Percentiles rank a stretch among this genome's conserved stretches.
These are phyloP conservation scores for Tetrahymena thermophila DNA, from an alignment of 73 alveolate species.

Conservation along the genomic window DNA sequence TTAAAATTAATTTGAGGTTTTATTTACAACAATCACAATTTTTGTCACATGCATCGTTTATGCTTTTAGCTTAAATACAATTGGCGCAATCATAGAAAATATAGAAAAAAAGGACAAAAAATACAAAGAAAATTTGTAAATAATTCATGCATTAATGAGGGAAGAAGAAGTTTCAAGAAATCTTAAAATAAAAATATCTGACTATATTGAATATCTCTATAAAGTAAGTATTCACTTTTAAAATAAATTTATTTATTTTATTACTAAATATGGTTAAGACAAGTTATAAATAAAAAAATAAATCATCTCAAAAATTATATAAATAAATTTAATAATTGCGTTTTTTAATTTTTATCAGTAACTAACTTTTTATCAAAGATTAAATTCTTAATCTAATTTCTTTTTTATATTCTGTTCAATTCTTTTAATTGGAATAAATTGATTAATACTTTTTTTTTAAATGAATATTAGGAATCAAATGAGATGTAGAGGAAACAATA, in stretches of 20 bases:
- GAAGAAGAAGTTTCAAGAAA: not conserved
- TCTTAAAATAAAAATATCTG: not conserved
- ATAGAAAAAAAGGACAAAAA: conserved; percentile 15
- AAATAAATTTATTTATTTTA: no score
- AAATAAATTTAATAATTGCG: no score
- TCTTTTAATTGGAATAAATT: no score
- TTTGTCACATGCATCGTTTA: conserved; percentile 18
- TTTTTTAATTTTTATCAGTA: no score
- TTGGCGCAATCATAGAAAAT: conserved; percentile 10
- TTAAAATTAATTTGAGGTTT: conserved; percentile 48
- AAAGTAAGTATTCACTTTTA: not conserved
- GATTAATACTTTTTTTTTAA: not conserved
- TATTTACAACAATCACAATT: conserved; percentile 39
- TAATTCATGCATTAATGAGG: conserved; percentile 20
- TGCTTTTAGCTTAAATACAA: conserved; percentile 34
- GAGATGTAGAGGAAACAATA: not conserved
- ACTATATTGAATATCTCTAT: not conserved
- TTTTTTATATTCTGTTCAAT: no score
- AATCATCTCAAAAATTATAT: no score
- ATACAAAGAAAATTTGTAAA: conserved; percentile 32
- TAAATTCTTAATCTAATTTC: no score
- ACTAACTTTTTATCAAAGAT: no score
- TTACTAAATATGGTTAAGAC: no score
- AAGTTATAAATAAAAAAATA: no score
- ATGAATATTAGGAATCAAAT: not conserved